phyloP scores from a whole-genome alignment of 139 green algal species.

The Coelastrella sp. region DNA sequence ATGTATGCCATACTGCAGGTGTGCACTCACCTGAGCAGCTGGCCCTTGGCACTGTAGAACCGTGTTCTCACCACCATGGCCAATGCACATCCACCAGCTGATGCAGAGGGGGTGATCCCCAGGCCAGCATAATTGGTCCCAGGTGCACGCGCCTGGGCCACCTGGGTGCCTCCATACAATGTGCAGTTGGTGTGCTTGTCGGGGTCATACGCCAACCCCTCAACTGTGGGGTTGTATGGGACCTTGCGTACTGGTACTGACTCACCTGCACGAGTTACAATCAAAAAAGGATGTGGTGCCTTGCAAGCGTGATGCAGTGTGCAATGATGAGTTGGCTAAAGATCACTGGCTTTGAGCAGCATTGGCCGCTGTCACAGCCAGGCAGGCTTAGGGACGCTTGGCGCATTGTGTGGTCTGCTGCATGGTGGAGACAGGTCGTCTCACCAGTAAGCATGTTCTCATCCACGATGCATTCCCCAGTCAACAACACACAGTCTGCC shows the following conservation, averaged over 20 bases:
- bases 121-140: background rate
- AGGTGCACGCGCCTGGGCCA: conserved; percentile 68
- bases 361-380: no score
- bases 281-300: no score
- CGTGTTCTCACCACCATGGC: conserved; percentile 73
- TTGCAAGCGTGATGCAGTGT: background rate
- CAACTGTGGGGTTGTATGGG: conserved; percentile 63
- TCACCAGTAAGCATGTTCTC: conserved; percentile 79
- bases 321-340: background rate
- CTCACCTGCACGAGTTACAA: conserved; percentile 55
- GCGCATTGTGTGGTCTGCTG: no score
- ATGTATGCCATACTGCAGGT: no score
- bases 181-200: conserved; percentile 70
- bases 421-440: background rate
- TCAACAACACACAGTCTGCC: conserved; percentile 70
- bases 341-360: no score
- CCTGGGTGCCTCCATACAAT: conserved; percentile 73
- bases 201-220: conserved; percentile 67
- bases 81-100: conserved; percentile 45
- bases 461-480: conserved; percentile 75
- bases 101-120: background rate
- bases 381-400: no score
- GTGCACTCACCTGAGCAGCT: conserved; percentile 66
- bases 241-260: conserved; percentile 80
- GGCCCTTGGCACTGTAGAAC: conserved; percentile 79